These are phyloP conservation scores for Ceratobasidium sp. DNA, from an alignment of 1,284 basidiomycete genomes.

Conservation along the genomic window DNA sequence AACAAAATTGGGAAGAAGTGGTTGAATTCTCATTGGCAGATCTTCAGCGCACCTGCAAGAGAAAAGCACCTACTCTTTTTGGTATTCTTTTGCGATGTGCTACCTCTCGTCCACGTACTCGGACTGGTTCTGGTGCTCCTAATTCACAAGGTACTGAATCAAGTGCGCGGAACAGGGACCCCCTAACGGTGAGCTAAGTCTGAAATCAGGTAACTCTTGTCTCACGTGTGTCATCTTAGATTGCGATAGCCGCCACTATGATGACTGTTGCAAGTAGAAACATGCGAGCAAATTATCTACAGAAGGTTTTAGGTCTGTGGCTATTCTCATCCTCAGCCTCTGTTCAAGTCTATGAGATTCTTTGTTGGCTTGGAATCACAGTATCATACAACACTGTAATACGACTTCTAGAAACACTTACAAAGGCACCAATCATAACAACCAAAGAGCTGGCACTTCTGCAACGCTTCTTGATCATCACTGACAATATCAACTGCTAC, in stretches of 20 bases:
- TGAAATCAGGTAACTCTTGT: neutral
- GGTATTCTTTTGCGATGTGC: neutral
- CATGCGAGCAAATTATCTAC: neutral
- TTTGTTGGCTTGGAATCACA: neutral
- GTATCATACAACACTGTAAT: neutral
- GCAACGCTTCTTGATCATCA: neutral
- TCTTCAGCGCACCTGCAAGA: neutral
- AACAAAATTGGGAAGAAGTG: neutral
- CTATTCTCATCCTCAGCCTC: neutral
- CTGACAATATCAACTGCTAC: conserved; percentile 7
- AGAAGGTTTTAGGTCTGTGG: neutral
- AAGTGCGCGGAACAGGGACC: neutral
- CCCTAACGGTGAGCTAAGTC: neutral
- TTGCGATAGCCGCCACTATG: neutral
- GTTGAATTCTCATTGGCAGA: neutral
- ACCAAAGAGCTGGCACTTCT: neutral
- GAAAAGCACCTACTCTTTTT: neutral
- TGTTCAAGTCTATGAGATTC: neutral
- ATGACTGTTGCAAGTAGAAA: neutral
- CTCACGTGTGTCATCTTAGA: neutral
- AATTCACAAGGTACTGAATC: neutral
- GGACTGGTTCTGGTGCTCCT: neutral
- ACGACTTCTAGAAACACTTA: neutral
- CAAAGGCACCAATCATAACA: neutral
- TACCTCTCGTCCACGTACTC: neutral